Conservation (phyloP, 1,284 basidiomycete genomes). For the Chalciporus sp. region DNA sequence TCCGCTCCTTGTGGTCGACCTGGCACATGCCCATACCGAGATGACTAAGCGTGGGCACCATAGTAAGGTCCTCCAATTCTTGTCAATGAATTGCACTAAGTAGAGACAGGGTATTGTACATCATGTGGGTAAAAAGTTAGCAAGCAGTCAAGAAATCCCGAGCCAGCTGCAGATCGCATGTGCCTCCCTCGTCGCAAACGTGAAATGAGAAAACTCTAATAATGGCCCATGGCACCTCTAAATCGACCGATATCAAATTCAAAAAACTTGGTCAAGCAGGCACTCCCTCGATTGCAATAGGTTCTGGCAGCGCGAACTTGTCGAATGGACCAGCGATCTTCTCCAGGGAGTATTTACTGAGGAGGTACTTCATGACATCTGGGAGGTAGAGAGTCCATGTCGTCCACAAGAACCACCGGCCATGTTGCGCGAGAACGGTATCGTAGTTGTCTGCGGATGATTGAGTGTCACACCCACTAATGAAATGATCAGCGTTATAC, state of each 20-base stretch:
- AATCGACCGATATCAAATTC: background rate
- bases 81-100: background rate
- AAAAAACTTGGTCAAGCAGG: constrained; percentile 16
- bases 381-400: constrained; percentile 63
- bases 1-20: background rate
- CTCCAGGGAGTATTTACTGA: constrained; percentile 44
- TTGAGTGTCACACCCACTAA: constrained; percentile 8
- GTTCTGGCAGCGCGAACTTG: constrained; percentile 29
- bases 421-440: constrained; percentile 57
- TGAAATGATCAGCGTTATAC: constrained; percentile 42
- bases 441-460: constrained; percentile 63
- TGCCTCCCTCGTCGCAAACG: background rate
- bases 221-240: background rate
- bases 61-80: too few species aligned
- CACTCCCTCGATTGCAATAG: constrained; percentile 23
- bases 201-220: constrained; percentile 3
- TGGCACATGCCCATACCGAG: background rate
- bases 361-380: constrained; percentile 36
- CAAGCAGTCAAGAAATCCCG: background rate
- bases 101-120: background rate
- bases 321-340: constrained; percentile 60
- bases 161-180: background rate
- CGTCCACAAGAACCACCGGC: constrained; percentile 79
- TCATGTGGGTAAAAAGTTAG: background rate
- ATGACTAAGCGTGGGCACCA: constrained; percentile 22